Evolutionary conservation across 2,329 filamentous ascomycete genomes (phyloP).

Genomic region (Coniochaeta hoffmannii): DNA sequence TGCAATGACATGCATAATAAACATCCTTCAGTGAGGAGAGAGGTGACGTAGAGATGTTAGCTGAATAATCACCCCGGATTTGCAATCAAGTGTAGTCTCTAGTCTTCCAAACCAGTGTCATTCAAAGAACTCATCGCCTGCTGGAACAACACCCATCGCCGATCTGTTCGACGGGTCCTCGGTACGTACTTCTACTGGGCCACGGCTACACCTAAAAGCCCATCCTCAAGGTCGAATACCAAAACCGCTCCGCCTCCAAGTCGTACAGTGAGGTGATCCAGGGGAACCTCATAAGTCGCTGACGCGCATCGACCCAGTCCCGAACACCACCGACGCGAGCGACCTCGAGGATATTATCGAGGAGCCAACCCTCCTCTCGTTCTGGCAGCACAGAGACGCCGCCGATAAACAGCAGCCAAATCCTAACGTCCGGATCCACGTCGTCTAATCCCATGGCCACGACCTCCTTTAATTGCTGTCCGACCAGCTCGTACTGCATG

Average conservation of each 20-base stretch:
- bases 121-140: too few species aligned
- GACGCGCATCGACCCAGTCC: not conserved
- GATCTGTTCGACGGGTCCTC: too few species aligned
- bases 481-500: not conserved
- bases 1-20: too few species aligned
- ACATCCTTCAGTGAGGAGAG: too few species aligned
- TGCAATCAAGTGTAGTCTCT: too few species aligned
- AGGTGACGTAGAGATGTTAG: too few species aligned
- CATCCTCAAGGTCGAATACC: not conserved
- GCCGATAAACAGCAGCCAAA: constrained; percentile 5
- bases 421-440: not conserved
- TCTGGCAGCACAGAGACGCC: not conserved
- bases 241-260: not conserved
- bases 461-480: not conserved
- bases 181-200: too few species aligned
- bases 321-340: not conserved
- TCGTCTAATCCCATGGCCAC: not conserved
- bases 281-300: not conserved
- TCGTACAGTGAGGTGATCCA: constrained; percentile 4
- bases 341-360: not conserved
- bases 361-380: not conserved
- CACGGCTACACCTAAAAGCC: too few species aligned
- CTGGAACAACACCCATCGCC: too few species aligned
- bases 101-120: too few species aligned
- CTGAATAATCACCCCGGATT: too few species aligned